A percentile compares a stretch with the other conserved stretches of the same genome.
These are phyloP conservation scores for Somion occarium DNA, from an alignment of 1,284 basidiomycete genomes.

Conservation along the genomic window DNA sequence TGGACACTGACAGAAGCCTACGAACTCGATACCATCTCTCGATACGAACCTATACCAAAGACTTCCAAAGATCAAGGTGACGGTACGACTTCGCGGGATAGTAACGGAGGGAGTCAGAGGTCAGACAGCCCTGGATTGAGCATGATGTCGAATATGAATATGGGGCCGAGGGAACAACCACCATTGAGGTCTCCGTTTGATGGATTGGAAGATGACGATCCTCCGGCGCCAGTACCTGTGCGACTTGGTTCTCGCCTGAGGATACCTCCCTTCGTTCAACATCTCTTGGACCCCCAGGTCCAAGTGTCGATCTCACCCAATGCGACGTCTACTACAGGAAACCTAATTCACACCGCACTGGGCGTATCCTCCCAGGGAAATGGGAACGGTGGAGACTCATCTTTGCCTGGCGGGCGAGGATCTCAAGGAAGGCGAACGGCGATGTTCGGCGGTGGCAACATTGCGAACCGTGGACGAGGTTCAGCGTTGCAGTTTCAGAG, in stretches of 20 bases:
- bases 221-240: neutral
- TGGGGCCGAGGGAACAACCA: constrained; percentile 3
- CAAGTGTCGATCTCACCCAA: neutral
- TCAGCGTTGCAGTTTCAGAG: constrained; percentile 7
- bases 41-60: constrained; percentile 8
- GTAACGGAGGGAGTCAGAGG: constrained; percentile 1
- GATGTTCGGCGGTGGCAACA: constrained; percentile 21
- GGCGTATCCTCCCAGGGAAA: neutral
- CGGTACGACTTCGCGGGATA: neutral
- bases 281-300: neutral
- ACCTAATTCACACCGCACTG: neutral
- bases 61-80: constrained; percentile 10
- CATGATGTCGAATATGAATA: neutral
- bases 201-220: constrained; percentile 3
- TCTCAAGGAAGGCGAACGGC: constrained; percentile 24
- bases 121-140: constrained; percentile 2
- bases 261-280: neutral
- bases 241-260: neutral
- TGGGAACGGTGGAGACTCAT: constrained; percentile 15
- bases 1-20: constrained; percentile 28
- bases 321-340: constrained; percentile 4
- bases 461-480: constrained; percentile 23
- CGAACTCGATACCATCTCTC: constrained; percentile 19
- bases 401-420: constrained; percentile 25
- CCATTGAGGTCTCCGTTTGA: neutral